A percentile compares a stretch with the other conserved stretches of the same genome.
Conservation (phyloP, 2,329 filamentous ascomycete species). For the Pyricularia sp. region DNA sequence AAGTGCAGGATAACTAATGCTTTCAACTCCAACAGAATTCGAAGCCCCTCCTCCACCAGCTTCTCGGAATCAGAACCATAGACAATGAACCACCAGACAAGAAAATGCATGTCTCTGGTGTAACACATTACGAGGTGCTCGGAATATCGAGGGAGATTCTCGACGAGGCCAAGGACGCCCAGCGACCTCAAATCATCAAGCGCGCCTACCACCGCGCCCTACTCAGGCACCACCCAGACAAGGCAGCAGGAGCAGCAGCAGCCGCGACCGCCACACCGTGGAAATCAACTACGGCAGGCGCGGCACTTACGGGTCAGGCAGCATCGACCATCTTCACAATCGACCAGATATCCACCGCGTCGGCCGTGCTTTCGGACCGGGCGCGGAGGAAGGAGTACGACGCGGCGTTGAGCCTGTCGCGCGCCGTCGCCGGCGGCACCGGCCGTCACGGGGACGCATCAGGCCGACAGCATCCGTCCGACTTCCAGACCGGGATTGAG, state of each 20-base stretch:
- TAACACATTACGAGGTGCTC: conserved; percentile 53
- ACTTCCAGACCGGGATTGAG: conserved; percentile 51
- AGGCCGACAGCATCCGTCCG: conserved; percentile 5
- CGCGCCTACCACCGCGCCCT: conserved; percentile 56
- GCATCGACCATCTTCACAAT: conserved; percentile 32
- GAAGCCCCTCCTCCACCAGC: neutral
- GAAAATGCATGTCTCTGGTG: conserved; percentile 12
- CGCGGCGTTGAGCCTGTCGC: conserved; percentile 29
- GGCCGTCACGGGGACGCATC: conserved; percentile 1
- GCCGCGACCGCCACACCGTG: conserved; percentile 6
- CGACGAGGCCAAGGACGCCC: conserved; percentile 29
- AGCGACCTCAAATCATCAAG: conserved; percentile 37
- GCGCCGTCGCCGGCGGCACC: conserved; percentile 6
- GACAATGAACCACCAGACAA: neutral
- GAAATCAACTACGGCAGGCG: conserved; percentile 6
- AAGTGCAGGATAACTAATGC: no score
- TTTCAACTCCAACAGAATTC: neutral
- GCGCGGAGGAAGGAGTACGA: conserved; percentile 44
- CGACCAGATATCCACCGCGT: conserved; percentile 56
- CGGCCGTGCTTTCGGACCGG: conserved; percentile 43
- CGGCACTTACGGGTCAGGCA: neutral
- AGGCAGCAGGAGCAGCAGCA: conserved; percentile 20
- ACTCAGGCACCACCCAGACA: conserved; percentile 58
- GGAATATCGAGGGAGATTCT: conserved; percentile 40
- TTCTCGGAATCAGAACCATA: neutral